These are phyloP conservation scores for Anaeromyces robustus DNA, from an alignment of 192 early-diverging fungal genomes.

Conservation along the genomic window DNA sequence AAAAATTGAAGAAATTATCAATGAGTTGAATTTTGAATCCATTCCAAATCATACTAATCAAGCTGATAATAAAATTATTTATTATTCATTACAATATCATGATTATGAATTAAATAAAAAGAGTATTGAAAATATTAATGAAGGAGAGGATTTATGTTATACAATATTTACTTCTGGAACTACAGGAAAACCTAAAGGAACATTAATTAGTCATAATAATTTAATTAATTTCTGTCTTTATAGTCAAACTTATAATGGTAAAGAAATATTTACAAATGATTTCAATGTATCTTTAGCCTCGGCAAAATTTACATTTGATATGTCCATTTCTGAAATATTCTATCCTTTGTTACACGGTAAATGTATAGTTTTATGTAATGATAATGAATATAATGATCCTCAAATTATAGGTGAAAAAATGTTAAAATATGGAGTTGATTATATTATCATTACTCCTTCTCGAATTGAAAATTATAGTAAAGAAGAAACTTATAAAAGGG, in stretches of 20 bases:
- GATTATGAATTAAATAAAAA: background rate
- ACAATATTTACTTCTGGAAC: slow-evolving; percentile 9
- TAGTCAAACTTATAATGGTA: background rate
- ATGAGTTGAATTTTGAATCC: background rate
- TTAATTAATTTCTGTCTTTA: slow-evolving; percentile 6
- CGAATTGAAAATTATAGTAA: background rate
- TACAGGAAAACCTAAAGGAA: slow-evolving; percentile 14
- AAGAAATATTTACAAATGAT: background rate
- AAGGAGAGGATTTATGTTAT: background rate
- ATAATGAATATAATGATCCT: background rate
- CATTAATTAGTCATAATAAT: slow-evolving; percentile 9
- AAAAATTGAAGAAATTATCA: background rate
- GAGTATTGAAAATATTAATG: background rate
- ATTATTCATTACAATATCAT: background rate
- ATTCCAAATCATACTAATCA: too few species aligned
- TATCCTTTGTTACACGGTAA: background rate
- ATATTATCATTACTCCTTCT: background rate
- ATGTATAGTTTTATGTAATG: background rate
- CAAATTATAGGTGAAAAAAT: background rate
- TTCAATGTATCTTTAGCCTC: background rate
- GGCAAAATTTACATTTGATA: background rate
- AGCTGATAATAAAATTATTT: background rate
- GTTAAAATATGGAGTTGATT: background rate
- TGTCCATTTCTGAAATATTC: background rate
- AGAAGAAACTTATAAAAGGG: background rate